These are phyloP conservation scores for Triticum timopheevii DNA, from an alignment of 176 grass and related monocot species.

Conservation along the genomic window DNA sequence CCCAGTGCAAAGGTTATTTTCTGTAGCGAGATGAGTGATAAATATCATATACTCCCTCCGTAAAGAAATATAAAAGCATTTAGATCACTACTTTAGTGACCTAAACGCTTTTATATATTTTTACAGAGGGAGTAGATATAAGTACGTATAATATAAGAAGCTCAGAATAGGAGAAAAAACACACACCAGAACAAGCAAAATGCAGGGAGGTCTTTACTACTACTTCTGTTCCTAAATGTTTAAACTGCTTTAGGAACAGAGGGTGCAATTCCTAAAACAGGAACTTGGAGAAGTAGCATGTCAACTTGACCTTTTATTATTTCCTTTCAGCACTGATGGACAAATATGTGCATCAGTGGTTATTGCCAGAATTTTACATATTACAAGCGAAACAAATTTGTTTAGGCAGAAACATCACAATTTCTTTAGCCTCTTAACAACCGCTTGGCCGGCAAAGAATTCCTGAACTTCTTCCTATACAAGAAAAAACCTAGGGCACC, in stretches of 20 bases:
- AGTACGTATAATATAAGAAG: background rate
- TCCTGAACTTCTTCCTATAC: slow-evolving; percentile 56
- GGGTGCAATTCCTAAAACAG: background rate
- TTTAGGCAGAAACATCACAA: background rate
- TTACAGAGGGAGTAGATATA: background rate
- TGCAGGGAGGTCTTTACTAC: background rate
- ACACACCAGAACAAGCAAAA: background rate
- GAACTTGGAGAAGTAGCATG: background rate
- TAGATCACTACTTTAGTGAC: too few species aligned
- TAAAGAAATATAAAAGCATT: too few species aligned
- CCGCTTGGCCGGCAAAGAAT: slow-evolving; percentile 27
- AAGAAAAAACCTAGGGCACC: slow-evolving; percentile 53
- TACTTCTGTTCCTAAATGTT: background rate
- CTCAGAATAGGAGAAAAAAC: background rate
- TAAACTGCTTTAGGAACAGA: too few species aligned
- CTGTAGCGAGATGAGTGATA: background rate
- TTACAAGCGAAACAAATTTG: slow-evolving; percentile 8
- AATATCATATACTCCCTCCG: background rate
- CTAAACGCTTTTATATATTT: too few species aligned
- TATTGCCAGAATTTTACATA: slow-evolving; percentile 28
- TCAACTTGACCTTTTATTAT: slow-evolving; percentile 14
- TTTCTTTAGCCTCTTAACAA: slow-evolving; percentile 33
- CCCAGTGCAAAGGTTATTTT: background rate
- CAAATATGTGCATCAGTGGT: slow-evolving; percentile 9
- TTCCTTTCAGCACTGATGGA: background rate